Evolutionary conservation across 306 rosid species (phyloP).

Genomic region (Heteromeles arbutifolia): DNA sequence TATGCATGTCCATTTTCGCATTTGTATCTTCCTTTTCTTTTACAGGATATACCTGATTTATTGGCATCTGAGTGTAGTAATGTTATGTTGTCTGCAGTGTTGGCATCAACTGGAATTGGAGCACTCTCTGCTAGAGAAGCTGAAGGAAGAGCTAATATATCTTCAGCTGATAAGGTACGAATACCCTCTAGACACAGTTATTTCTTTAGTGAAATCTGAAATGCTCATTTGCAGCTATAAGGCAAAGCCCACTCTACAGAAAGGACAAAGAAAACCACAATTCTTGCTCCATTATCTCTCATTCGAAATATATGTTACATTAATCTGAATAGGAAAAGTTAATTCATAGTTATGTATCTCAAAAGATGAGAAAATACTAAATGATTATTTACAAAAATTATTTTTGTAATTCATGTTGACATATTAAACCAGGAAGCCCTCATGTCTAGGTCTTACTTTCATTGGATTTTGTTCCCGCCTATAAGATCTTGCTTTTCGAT

Average conservation of each 20-base stretch:
- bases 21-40: background rate
- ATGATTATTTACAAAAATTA: background rate
- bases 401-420: background rate
- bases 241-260: background rate
- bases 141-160: constrained; percentile 87
- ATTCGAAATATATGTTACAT: background rate
- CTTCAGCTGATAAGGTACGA: constrained; percentile 86
- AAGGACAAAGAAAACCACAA: background rate
- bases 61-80: constrained; percentile 11
- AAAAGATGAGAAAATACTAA: background rate
- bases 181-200: background rate
- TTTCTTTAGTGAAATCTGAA: background rate
- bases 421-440: background rate
- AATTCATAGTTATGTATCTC: background rate
- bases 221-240: background rate
- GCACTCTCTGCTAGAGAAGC: constrained; percentile 95
- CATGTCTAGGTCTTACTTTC: background rate
- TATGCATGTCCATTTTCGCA: background rate
- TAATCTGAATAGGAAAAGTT: background rate
- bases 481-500: background rate
- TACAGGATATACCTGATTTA: background rate
- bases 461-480: background rate
- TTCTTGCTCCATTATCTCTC: background rate
- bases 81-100: constrained; percentile 51
- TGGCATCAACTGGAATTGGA: constrained; percentile 91